A percentile compares a stretch with the other conserved stretches of the same genome.
These are phyloP conservation scores for Pseudogymnoascus sp. DNA, from an alignment of 2,329 filamentous ascomycete genomes.

Conservation along the genomic window DNA sequence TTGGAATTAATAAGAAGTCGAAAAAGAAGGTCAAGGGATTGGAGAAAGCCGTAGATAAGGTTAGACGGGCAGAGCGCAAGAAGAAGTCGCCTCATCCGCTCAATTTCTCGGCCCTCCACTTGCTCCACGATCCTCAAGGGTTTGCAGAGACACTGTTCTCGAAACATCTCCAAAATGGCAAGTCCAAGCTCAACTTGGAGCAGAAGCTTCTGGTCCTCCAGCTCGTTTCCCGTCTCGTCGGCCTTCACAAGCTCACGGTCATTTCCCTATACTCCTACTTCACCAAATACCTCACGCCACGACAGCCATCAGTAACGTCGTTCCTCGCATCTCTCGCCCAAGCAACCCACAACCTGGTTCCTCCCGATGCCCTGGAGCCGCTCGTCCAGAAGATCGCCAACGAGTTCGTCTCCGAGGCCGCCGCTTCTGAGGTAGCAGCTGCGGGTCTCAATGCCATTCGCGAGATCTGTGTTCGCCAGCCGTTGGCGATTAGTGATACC, in stretches of 20 bases:
- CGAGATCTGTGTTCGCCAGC: slow-evolving; percentile 87
- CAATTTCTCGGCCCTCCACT: slow-evolving; percentile 92
- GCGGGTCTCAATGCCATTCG: slow-evolving; percentile 92
- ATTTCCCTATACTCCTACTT: slow-evolving; percentile 94
- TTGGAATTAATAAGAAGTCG: slow-evolving; percentile 91
- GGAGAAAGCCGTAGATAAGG: slow-evolving; percentile 71
- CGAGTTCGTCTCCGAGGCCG: slow-evolving; percentile 93
- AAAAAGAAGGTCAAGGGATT: slow-evolving; percentile 77
- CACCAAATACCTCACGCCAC: slow-evolving; percentile 81
- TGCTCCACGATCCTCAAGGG: slow-evolving; percentile 88
- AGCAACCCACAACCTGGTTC: slow-evolving; percentile 82
- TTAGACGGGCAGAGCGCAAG: slow-evolving; percentile 78
- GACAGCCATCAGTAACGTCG: slow-evolving; percentile 83
- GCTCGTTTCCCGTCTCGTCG: slow-evolving; percentile 82
- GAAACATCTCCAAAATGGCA: slow-evolving; percentile 83
- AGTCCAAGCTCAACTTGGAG: slow-evolving; percentile 77
- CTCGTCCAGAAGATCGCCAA: slow-evolving; percentile 93
- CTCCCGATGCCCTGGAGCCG: slow-evolving; percentile 85
- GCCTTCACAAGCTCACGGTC: slow-evolving; percentile 84
- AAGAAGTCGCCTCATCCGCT: slow-evolving; percentile 80
- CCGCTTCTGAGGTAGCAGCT: slow-evolving; percentile 81
- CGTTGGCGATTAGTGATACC: slow-evolving; percentile 92
- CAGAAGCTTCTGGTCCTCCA: slow-evolving; percentile 86
- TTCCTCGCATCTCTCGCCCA: slow-evolving; percentile 91
- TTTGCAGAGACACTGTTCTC: slow-evolving; percentile 86